Evolutionary conservation across 2,329 filamentous ascomycete genomes (phyloP).

Genomic region (Aspergillus niger): DNA sequence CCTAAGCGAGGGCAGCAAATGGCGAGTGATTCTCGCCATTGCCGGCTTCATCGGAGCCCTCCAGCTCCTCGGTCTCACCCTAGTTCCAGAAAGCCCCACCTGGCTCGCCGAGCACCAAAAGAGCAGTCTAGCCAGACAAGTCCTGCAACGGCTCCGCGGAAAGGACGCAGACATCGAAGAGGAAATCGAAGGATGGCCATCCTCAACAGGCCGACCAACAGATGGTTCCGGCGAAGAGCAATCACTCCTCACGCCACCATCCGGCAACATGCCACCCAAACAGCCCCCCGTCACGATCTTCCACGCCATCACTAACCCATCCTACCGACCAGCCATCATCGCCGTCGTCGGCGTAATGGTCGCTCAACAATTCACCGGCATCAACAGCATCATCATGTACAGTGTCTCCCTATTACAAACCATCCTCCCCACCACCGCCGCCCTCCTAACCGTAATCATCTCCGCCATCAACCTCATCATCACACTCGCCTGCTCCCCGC

Average conservation of each 20-base stretch:
- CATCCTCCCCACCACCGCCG: conserved; percentile 78
- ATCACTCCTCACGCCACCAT: conserved; percentile 58
- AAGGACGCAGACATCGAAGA: conserved; percentile 67
- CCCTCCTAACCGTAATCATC: conserved; percentile 81
- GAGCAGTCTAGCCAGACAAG: conserved; percentile 62
- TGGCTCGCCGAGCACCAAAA: conserved; percentile 75
- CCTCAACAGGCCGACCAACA: conserved; percentile 36
- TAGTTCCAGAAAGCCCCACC: conserved; percentile 83
- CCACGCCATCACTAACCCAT: conserved; percentile 65
- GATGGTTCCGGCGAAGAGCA: conserved; percentile 64
- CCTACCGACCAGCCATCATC: conserved; percentile 72
- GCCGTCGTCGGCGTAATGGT: conserved; percentile 90
- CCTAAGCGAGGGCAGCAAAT: conserved; percentile 74
- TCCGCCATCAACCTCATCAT: conserved; percentile 83
- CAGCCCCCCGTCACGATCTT: conserved; percentile 69
- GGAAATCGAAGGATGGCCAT: conserved; percentile 65
- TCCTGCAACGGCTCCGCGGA: conserved; percentile 76
- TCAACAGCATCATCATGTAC: conserved; percentile 99
- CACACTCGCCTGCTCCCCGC: conserved; percentile 76
- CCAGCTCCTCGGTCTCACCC: conserved; percentile 69
- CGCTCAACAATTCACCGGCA: conserved; percentile 87
- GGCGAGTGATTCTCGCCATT: conserved; percentile 78
- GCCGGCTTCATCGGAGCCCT: conserved; percentile 68
- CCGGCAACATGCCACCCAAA: conserved; percentile 67
- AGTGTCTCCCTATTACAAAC: conserved; percentile 84